phyloP scores from a whole-genome alignment of 2,329 filamentous ascomycete species.

The Phyllosticta citribraziliensis region DNA sequence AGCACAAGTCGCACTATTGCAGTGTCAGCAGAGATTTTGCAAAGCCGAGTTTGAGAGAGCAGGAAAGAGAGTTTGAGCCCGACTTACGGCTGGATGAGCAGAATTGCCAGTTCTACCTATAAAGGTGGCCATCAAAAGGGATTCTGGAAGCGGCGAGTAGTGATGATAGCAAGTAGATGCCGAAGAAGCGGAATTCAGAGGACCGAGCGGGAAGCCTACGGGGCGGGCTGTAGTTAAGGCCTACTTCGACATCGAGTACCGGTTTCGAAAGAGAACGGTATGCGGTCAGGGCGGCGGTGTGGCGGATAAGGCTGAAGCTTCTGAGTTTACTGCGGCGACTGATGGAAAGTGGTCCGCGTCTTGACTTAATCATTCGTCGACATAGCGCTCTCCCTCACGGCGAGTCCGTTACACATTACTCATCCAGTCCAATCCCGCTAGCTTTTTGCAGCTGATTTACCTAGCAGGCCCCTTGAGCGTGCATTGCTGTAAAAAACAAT shows the following conservation, averaged over 20 bases:
- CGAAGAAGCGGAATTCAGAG: neutral
- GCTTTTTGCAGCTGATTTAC: neutral
- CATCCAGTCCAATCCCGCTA: neutral
- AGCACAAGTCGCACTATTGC: conserved; percentile 7
- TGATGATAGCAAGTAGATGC: neutral
- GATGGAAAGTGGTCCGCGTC: neutral
- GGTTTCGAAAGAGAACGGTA: neutral
- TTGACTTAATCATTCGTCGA: neutral
- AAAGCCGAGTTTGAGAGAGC: neutral
- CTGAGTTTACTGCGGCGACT: neutral
- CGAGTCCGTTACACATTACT: neutral
- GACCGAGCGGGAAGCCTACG: neutral
- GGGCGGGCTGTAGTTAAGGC: neutral
- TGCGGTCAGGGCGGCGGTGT: neutral
- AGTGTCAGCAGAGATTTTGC: neutral
- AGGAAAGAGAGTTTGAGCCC: neutral
- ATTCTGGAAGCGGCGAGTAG: neutral
- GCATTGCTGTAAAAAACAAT: neutral
- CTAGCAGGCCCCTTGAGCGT: neutral
- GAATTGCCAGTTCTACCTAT: neutral
- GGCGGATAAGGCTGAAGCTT: neutral
- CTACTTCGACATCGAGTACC: neutral
- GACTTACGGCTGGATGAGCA: conserved; percentile 4
- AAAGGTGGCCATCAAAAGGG: neutral
- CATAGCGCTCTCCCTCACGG: neutral